phyloP scores from a whole-genome alignment of 257 asterid species.

The Anisodus tanguticus region DNA sequence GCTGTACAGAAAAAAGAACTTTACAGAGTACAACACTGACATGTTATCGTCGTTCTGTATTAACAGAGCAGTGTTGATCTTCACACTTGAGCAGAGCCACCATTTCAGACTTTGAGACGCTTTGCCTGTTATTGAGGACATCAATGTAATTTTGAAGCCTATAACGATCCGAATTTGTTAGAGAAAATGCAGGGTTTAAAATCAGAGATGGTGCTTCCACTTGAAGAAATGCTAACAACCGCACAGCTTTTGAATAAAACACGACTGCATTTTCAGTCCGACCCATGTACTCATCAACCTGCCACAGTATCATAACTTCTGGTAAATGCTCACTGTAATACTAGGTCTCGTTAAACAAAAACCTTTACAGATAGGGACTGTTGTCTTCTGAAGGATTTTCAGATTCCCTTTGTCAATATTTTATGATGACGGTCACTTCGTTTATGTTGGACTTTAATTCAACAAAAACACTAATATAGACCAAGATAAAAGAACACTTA shows the following conservation, averaged over 20 bases:
- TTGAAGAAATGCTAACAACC: slow-evolving; percentile 57
- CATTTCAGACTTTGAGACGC: slow-evolving; percentile 64
- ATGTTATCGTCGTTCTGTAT: slow-evolving; percentile 33
- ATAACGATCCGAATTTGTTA: slow-evolving; percentile 71
- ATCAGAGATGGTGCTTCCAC: slow-evolving; percentile 80
- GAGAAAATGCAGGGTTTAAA: slow-evolving; percentile 81
- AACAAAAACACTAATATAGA: slow-evolving; percentile 24
- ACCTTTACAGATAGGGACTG: neutral
- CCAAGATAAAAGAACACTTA: slow-evolving; percentile 49
- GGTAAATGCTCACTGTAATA: slow-evolving; percentile 11
- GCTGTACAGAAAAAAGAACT: slow-evolving; percentile 31
- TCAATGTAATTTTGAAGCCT: slow-evolving; percentile 70
- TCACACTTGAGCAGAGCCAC: slow-evolving; percentile 60
- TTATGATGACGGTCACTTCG: neutral
- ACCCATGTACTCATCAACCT: slow-evolving; percentile 87
- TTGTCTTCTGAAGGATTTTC: neutral
- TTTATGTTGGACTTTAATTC: slow-evolving; percentile 26
- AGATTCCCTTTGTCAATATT: neutral
- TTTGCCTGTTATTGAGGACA: slow-evolving; percentile 67
- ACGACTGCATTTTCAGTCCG: slow-evolving; percentile 55
- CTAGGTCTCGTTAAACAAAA: neutral
- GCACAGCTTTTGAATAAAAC: slow-evolving; percentile 69
- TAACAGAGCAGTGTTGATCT: slow-evolving; percentile 45
- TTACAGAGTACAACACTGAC: slow-evolving; percentile 22
- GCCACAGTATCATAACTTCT: slow-evolving; percentile 33